These are phyloP conservation scores for Lotus japonicus DNA, from an alignment of 306 rosid genomes.

Conservation along the genomic window DNA sequence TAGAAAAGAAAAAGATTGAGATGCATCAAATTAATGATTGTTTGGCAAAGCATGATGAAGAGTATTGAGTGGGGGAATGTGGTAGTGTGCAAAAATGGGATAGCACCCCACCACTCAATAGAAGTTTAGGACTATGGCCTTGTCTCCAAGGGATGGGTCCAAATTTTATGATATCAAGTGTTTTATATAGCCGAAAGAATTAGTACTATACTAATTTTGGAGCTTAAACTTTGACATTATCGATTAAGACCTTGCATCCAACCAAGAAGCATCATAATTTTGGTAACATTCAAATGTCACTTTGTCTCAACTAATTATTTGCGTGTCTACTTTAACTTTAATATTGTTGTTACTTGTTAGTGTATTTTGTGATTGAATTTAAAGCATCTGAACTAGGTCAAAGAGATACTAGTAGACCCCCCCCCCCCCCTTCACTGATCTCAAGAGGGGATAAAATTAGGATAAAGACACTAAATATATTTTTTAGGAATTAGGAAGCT, in stretches of 20 bases:
- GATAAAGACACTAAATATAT: not conserved
- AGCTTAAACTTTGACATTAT: conserved; percentile 19
- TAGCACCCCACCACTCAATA: conserved; percentile 9
- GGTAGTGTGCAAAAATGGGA: not conserved
- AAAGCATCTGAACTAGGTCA: not conserved
- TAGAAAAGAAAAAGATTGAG: not conserved
- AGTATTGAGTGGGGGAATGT: conserved; percentile 23
- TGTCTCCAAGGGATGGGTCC: conserved; percentile 21
- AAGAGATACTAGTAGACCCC: not conserved
- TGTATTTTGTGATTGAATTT: not conserved
- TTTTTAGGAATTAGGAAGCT: no score
- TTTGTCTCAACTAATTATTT: conserved; percentile 10
- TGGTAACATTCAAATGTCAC: conserved; percentile 7
- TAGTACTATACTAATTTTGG: not conserved
- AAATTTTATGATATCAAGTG: conserved; percentile 9
- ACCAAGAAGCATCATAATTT: conserved; percentile 23
- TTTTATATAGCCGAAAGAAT: conserved; percentile 20
- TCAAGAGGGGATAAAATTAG: not conserved
- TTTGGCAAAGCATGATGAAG: conserved; percentile 25
- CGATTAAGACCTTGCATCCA: conserved; percentile 9
- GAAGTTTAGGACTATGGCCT: not conserved
- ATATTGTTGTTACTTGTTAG: not conserved
- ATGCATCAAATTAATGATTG: conserved; percentile 15
- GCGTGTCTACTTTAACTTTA: conserved; percentile 16
- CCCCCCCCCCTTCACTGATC: not conserved